These are phyloP conservation scores for Hyphopichia homilentoma DNA, from an alignment of 805 yeast genomes.

Conservation along the genomic window DNA sequence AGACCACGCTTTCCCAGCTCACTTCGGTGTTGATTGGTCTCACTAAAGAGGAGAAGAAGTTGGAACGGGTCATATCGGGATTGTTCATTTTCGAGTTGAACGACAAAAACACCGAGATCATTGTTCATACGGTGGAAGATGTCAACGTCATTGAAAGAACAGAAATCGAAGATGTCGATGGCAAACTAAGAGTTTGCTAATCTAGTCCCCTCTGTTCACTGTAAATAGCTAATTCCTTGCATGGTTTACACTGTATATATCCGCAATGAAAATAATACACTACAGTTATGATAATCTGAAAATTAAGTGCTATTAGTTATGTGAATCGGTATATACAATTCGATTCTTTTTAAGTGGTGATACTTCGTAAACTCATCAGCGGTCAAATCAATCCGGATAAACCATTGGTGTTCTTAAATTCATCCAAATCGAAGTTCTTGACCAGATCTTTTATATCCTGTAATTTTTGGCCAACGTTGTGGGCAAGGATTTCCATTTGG, in stretches of 20 bases:
- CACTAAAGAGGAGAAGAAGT: conserved; percentile 19
- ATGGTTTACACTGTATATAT: background rate
- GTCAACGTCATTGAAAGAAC: conserved; percentile 53
- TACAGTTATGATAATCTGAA: too few species aligned
- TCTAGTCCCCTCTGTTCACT: too few species aligned
- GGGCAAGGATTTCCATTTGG: background rate
- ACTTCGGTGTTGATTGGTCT: conserved; percentile 33
- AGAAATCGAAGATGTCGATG: conserved; percentile 22
- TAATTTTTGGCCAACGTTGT: conserved; percentile 3
- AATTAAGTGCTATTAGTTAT: too few species aligned
- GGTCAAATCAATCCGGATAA: too few species aligned
- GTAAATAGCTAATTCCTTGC: conserved; percentile 6
- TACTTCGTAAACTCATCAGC: too few species aligned
- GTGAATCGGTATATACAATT: too few species aligned
- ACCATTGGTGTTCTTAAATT: too few species aligned
- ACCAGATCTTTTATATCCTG: conserved; percentile 8
- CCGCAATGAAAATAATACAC: too few species aligned
- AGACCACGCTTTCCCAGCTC: conserved; percentile 22
- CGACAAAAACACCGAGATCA: conserved; percentile 48
- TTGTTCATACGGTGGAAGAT: conserved; percentile 65
- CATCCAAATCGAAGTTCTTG: conserved; percentile 10
- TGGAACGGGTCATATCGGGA: conserved; percentile 48
- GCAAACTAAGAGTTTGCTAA: conserved; percentile 26
- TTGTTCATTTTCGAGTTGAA: conserved; percentile 64
- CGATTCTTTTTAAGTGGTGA: too few species aligned